A percentile compares a stretch with the other conserved stretches of the same genome.
Conservation (phyloP, 2,329 filamentous ascomycete species). For the Incumbomyces lentus region DNA sequence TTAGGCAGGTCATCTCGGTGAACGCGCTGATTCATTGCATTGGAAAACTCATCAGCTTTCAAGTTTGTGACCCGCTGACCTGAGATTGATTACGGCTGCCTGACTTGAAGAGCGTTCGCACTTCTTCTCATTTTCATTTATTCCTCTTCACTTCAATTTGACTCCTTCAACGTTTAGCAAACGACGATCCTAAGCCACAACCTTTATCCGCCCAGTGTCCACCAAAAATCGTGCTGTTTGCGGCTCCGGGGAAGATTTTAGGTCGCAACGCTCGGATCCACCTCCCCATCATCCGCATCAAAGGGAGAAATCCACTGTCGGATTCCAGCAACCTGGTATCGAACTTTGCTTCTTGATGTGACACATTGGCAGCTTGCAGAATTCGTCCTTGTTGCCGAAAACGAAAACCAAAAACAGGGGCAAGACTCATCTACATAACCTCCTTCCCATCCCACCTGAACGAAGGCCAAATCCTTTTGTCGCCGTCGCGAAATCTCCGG, state of each 20-base stretch:
- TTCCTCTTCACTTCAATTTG: background rate
- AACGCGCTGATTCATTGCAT: conserved; percentile 7
- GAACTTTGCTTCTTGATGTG: background rate
- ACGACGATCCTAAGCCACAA: conserved; percentile 5
- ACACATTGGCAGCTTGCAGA: conserved; percentile 1
- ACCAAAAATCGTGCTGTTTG: background rate
- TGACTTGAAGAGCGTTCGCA: background rate
- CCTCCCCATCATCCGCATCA: conserved; percentile 1
- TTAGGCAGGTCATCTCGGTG: background rate
- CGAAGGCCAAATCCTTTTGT: no score
- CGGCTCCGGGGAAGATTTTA: conserved; percentile 4
- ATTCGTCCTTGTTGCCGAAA: conserved; percentile 4
- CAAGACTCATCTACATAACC: conserved; percentile 3
- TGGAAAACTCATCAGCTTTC: conserved; percentile 5
- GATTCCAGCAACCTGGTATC: conserved; percentile 5
- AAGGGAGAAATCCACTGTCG: background rate
- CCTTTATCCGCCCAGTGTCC: background rate
- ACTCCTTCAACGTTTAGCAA: background rate
- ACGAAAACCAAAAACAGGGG: background rate
- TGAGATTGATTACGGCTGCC: conserved; percentile 3
- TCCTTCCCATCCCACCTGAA: background rate
- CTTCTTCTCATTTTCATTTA: background rate
- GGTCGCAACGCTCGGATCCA: conserved; percentile 4
- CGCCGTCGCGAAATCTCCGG: background rate
- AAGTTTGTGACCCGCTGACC: conserved; percentile 3